phyloP scores from a whole-genome alignment of 2,329 filamentous ascomycete genomes.

The Pseudogymnoascus sp. region DNA sequence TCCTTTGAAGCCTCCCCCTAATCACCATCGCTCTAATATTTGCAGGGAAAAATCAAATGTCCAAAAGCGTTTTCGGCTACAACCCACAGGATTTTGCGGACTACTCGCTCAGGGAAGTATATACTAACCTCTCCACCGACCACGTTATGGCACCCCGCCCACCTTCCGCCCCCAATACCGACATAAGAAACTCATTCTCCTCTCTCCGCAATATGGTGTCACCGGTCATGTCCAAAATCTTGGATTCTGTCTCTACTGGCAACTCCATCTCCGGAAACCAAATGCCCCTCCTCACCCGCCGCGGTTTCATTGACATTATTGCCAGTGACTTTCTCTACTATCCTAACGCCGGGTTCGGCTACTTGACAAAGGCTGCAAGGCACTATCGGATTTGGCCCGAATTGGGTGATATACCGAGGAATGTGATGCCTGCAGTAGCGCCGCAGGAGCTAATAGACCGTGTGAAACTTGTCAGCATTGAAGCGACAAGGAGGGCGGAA shows the following conservation, averaged over 20 bases:
- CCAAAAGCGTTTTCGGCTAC: constrained; percentile 4
- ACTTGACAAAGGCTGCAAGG: constrained; percentile 14
- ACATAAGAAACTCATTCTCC: neutral
- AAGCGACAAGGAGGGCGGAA: neutral
- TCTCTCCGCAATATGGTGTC: neutral
- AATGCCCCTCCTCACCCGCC: constrained; percentile 45
- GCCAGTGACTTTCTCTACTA: constrained; percentile 18
- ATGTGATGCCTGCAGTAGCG: constrained; percentile 16
- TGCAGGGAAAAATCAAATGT: neutral
- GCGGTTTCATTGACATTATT: constrained; percentile 50
- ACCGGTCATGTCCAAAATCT: neutral
- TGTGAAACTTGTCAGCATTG: constrained; percentile 1
- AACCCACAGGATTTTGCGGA: constrained; percentile 13
- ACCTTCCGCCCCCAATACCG: neutral
- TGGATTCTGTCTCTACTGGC: neutral
- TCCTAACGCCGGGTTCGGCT: constrained; percentile 14
- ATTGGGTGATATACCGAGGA: constrained; percentile 18
- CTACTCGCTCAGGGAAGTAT: constrained; percentile 11
- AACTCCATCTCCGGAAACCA: constrained; percentile 17
- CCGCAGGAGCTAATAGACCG: constrained; percentile 9
- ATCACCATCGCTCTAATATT: neutral
- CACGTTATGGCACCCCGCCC: constrained; percentile 7
- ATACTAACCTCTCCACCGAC: constrained; percentile 14
- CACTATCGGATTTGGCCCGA: constrained; percentile 20
- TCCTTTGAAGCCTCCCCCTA: neutral